phyloP scores from a whole-genome alignment of 73 alveolate genomes.

The Paramecium primaurelia region DNA sequence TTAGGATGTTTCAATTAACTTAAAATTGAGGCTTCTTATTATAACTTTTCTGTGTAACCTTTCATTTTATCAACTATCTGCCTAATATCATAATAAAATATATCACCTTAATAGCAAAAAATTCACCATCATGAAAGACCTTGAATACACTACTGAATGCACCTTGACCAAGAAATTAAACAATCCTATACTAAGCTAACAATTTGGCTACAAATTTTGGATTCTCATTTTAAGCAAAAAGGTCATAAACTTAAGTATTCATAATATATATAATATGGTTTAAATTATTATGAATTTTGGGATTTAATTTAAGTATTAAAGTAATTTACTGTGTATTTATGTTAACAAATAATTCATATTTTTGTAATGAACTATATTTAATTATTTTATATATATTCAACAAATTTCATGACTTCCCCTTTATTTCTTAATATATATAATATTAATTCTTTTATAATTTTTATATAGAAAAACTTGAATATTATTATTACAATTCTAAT shows the following conservation, averaged over 20 bases:
- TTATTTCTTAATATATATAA: too few relatives aligned
- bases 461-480: too few relatives aligned
- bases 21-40: background rate
- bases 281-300: background rate
- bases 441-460: too few relatives aligned
- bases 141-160: slow-evolving; percentile 7
- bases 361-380: background rate
- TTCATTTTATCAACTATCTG: background rate
- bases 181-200: background rate
- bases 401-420: too few relatives aligned
- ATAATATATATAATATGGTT: background rate
- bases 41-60: background rate
- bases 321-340: background rate
- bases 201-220: background rate
- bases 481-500: too few relatives aligned
- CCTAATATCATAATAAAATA: background rate
- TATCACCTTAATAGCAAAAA: background rate
- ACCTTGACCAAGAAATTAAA: background rate
- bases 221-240: background rate
- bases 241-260: background rate
- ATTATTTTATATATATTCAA: background rate
- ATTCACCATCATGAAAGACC: background rate
- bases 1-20: background rate
- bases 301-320: background rate
- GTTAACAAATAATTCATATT: background rate